A percentile compares a stretch with the other conserved stretches of the same genome.
These are phyloP conservation scores for Nicotiana undulata DNA, from an alignment of 257 asterid genomes.

Conservation along the genomic window DNA sequence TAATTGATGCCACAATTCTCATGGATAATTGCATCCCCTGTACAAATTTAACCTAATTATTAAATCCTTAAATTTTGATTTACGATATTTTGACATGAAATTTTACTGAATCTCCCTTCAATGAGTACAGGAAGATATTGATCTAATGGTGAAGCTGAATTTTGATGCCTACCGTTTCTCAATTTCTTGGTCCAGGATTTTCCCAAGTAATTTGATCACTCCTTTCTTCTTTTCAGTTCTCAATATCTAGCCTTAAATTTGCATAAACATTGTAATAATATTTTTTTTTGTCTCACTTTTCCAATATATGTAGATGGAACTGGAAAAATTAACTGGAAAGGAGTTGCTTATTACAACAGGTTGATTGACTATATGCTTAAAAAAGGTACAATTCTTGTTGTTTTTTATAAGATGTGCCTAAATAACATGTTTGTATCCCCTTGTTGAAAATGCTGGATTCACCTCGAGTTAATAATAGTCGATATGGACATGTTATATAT, in stretches of 20 bases:
- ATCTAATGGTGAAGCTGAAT: slow-evolving; percentile 45
- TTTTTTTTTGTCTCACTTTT: background rate
- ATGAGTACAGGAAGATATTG: slow-evolving; percentile 68
- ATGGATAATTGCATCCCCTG: too few species aligned
- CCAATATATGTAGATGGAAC: slow-evolving; percentile 15
- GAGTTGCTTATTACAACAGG: slow-evolving; percentile 15
- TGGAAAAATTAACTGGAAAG: slow-evolving; percentile 16
- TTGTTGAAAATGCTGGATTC: background rate
- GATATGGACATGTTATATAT: background rate
- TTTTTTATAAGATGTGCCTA: background rate
- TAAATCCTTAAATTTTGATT: too few species aligned
- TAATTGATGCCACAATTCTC: too few species aligned
- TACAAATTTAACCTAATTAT: too few species aligned
- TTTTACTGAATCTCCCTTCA: too few species aligned
- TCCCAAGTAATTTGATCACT: slow-evolving; percentile 39
- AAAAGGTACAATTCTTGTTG: background rate
- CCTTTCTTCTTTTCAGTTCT: background rate
- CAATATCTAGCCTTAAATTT: background rate
- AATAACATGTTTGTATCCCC: too few species aligned
- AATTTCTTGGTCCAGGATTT: slow-evolving; percentile 69
- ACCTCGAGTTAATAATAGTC: background rate
- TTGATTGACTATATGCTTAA: slow-evolving; percentile 17
- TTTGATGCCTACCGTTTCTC: slow-evolving; percentile 50
- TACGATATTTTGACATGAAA: too few species aligned
- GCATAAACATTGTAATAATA: background rate